Conservation (phyloP, 2,329 filamentous ascomycete species). For the Chrysoporthe austroafricana region DNA sequence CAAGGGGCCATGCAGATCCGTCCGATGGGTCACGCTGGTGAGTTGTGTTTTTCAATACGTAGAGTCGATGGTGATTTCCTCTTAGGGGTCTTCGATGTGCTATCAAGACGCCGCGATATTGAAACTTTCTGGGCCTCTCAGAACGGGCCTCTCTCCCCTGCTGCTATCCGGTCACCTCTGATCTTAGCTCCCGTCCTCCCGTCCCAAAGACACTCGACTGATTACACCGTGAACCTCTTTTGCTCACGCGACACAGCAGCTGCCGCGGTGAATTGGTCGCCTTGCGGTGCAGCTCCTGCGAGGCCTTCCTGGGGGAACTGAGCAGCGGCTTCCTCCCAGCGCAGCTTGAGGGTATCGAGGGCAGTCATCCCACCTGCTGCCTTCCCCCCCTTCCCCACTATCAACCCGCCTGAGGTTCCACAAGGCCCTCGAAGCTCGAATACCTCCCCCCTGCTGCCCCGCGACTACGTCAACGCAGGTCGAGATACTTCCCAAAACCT, state of each 20-base stretch:
- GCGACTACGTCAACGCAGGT: constrained; percentile 23
- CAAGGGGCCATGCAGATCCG: constrained; percentile 1
- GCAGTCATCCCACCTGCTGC: constrained; percentile 13
- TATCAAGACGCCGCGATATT: not conserved
- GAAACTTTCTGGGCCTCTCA: not conserved
- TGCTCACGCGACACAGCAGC: constrained; percentile 9
- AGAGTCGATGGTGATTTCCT: not conserved
- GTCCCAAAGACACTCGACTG: not conserved
- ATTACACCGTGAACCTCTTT: not conserved
- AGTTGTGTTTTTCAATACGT: not conserved
- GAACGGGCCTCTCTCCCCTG: not conserved
- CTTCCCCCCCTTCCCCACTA: constrained; percentile 22
- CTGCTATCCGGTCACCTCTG: not conserved
- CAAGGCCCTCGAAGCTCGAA: constrained; percentile 19
- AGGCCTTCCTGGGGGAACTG: not conserved
- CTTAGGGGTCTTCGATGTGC: not conserved
- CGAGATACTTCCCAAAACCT: constrained; percentile 22
- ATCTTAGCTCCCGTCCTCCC: not conserved
- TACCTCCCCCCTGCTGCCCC: constrained; percentile 18
- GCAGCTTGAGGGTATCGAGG: constrained; percentile 4
- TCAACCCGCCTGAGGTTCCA: constrained; percentile 25
- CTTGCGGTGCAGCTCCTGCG: not conserved
- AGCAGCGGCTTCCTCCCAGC: not conserved
- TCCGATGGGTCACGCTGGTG: constrained; percentile 5
- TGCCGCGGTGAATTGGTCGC: not conserved